Conservation (phyloP, 2,329 filamentous ascomycete genomes). For the Colletotrichum euphorbiae region DNA sequence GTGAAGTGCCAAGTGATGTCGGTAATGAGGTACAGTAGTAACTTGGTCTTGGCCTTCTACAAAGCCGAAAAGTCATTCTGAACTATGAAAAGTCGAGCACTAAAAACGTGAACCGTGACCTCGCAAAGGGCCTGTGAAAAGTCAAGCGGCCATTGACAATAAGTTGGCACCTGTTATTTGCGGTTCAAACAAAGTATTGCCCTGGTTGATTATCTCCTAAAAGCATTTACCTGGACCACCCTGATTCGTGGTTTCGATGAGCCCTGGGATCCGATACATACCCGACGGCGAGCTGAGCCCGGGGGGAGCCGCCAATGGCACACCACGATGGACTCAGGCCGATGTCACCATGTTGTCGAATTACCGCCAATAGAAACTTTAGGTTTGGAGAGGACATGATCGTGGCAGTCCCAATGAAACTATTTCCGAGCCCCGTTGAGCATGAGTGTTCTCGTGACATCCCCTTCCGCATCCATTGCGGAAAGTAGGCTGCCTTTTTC, state of each 20-base stretch:
- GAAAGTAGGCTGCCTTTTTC: neutral
- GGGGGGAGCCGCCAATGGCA: constrained; percentile 24
- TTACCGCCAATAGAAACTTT: neutral
- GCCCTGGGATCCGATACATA: neutral
- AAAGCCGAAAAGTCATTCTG: neutral
- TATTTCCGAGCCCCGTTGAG: neutral
- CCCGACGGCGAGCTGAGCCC: neutral
- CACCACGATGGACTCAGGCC: neutral
- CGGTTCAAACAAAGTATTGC: too few species aligned
- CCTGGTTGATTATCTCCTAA: neutral
- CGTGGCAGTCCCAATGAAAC: neutral
- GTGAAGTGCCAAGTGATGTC: neutral
- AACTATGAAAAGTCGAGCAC: too few species aligned
- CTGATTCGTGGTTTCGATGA: constrained; percentile 38
- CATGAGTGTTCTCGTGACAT: constrained; percentile 12
- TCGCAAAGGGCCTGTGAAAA: too few species aligned
- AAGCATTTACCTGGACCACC: constrained; percentile 2
- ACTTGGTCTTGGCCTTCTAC: neutral
- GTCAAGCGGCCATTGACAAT: too few species aligned
- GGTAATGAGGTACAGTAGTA: neutral
- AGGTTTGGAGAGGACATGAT: constrained; percentile 8
- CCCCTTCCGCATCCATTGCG: neutral
- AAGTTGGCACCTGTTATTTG: too few species aligned
- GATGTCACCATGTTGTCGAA: constrained; percentile 2
- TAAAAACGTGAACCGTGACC: too few species aligned